Conservation (phyloP, 2,329 filamentous ascomycete genomes). For the Graphilbum fragrans region DNA sequence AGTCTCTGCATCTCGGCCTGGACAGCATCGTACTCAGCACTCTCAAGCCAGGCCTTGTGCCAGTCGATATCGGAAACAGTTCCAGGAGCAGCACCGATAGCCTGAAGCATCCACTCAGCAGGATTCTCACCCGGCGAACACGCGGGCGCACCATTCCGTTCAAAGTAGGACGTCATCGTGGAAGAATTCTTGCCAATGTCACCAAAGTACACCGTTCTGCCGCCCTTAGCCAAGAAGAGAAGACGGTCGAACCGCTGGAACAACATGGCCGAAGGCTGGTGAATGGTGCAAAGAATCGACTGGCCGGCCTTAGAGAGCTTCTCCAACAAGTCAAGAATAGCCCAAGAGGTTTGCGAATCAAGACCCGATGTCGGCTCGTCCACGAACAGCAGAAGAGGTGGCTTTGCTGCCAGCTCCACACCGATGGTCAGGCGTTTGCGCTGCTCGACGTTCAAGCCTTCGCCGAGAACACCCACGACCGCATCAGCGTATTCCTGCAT, state of each 20-base stretch:
- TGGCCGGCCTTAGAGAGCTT: conserved; percentile 82
- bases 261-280: conserved; percentile 85
- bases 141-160: conserved; percentile 51
- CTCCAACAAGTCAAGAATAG: conserved; percentile 74
- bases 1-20: conserved; percentile 45
- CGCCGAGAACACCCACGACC: conserved; percentile 77
- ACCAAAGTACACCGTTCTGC: conserved; percentile 70
- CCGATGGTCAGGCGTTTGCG: conserved; percentile 71
- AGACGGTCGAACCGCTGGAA: conserved; percentile 83
- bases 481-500: conserved; percentile 87
- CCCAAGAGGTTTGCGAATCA: conserved; percentile 87
- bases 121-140: conserved; percentile 63
- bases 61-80: conserved; percentile 51
- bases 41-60: conserved; percentile 48
- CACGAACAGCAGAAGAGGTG: conserved; percentile 76
- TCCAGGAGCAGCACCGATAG: conserved; percentile 51
- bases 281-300: conserved; percentile 91
- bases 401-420: conserved; percentile 90
- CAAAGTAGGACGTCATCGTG: conserved; percentile 62
- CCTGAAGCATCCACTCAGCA: conserved; percentile 65
- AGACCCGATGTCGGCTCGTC: conserved; percentile 92
- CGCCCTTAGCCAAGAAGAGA: conserved; percentile 65
- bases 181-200: conserved; percentile 56
- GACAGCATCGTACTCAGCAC: conserved; percentile 41
- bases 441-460: conserved; percentile 64